These are phyloP conservation scores for Nakazawaea wyomingensis DNA, from an alignment of 805 yeast species.

Conservation along the genomic window DNA sequence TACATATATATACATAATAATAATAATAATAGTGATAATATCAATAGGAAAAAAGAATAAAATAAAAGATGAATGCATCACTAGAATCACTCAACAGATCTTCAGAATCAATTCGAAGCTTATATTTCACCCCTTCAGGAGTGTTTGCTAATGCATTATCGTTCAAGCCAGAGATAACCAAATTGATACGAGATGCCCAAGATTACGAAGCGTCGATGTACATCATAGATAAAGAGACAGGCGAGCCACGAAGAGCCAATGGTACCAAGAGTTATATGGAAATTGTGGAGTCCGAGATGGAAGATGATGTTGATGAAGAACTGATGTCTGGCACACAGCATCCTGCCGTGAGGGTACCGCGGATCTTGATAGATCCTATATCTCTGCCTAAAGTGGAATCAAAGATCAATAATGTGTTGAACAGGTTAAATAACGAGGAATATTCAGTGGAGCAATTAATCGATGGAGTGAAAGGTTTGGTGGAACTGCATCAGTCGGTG, in stretches of 20 bases:
- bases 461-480: constrained; percentile 32
- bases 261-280: constrained; percentile 38
- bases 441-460: constrained; percentile 40
- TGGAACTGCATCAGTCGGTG: constrained; percentile 31
- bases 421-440: constrained; percentile 27
- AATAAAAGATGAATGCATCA: constrained; percentile 18
- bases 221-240: constrained; percentile 28
- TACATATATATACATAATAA: no score
- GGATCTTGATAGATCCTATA: constrained; percentile 5
- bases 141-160: constrained; percentile 62
- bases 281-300: background rate
- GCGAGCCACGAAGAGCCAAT: constrained; percentile 43
- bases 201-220: constrained; percentile 47
- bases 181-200: constrained; percentile 56
- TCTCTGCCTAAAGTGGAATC: constrained; percentile 5
- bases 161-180: constrained; percentile 45
- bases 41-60: background rate
- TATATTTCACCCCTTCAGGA: constrained; percentile 52
- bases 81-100: constrained; percentile 32
- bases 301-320: background rate
- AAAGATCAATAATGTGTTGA: constrained; percentile 21
- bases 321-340: background rate
- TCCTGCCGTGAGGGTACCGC: constrained; percentile 8
- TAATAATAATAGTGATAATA: no score
- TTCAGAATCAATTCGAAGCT: constrained; percentile 33